Percentiles rank a stretch among this genome's conserved stretches.
Conservation (phyloP, 2,329 filamentous ascomycete genomes). For the Drechslera avenae region DNA sequence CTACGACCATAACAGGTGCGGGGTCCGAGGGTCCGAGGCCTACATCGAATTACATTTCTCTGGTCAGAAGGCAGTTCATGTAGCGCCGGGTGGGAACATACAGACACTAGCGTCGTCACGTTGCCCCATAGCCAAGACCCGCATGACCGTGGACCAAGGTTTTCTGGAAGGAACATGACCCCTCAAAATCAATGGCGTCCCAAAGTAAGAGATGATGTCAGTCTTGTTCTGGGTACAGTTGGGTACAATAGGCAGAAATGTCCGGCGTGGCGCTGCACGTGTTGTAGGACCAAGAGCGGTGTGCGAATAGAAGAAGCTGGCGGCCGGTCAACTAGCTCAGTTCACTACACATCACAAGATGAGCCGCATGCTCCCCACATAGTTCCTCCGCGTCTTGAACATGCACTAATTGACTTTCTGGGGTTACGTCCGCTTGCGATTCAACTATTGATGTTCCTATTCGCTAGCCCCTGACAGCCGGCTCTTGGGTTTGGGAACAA, state of each 20-base stretch:
- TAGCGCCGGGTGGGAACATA: background rate
- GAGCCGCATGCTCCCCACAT: conserved; percentile 22
- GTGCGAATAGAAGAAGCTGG: background rate
- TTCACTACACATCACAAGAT: conserved; percentile 6
- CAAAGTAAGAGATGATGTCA: background rate
- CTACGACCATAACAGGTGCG: background rate
- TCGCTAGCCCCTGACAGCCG: conserved; percentile 30
- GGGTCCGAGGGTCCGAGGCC: background rate
- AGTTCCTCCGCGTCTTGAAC: conserved; percentile 8
- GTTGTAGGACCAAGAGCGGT: background rate
- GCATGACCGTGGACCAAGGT: conserved; percentile 1
- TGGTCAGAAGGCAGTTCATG: background rate
- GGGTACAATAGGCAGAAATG: background rate
- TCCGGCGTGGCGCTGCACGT: background rate
- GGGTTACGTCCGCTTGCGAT: conserved; percentile 14
- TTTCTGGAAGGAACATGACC: background rate
- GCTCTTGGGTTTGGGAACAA: conserved; percentile 34
- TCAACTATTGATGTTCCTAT: conserved; percentile 25
- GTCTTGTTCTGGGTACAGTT: too few relatives aligned
- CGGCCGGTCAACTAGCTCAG: conserved; percentile 1
- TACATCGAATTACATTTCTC: background rate
- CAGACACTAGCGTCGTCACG: too few relatives aligned
- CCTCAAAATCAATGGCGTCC: background rate
- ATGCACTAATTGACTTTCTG: conserved; percentile 19
- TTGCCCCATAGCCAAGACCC: too few relatives aligned